phyloP scores from a whole-genome alignment of 768 basidiomycete genomes.

The Russula earlei region DNA sequence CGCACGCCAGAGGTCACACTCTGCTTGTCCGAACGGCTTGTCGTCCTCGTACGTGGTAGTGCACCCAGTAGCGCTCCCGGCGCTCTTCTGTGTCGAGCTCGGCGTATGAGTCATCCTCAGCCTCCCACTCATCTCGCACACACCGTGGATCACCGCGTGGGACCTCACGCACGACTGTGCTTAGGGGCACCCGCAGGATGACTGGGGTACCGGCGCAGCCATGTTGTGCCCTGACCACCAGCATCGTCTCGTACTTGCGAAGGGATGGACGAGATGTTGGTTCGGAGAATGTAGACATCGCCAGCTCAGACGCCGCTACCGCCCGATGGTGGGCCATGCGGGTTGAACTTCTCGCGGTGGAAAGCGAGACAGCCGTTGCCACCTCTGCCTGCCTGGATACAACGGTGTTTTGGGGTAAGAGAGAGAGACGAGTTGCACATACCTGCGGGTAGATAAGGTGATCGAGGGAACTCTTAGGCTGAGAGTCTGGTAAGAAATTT shows the following conservation, averaged over 20 bases:
- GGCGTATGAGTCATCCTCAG: slow-evolving; percentile 50
- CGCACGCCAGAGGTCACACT: slow-evolving; percentile 46
- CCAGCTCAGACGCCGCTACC: slow-evolving; percentile 89
- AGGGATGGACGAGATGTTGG: slow-evolving; percentile 52
- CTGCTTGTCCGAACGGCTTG: slow-evolving; percentile 70
- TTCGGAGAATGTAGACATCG: slow-evolving; percentile 74
- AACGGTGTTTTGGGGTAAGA: background rate
- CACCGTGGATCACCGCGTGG: slow-evolving; percentile 55
- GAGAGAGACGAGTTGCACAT: background rate
- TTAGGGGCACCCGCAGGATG: slow-evolving; percentile 76
- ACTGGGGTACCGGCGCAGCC: slow-evolving; percentile 66
- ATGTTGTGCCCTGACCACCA: slow-evolving; percentile 69
- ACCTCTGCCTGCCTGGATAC: slow-evolving; percentile 66
- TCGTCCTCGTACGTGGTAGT: slow-evolving; percentile 60
- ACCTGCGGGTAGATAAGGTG: slow-evolving; percentile 73
- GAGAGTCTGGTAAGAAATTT: background rate
- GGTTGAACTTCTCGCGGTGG: slow-evolving; percentile 79
- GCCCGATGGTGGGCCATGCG: slow-evolving; percentile 84
- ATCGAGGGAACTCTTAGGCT: slow-evolving; percentile 79
- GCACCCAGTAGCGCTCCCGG: slow-evolving; percentile 64
- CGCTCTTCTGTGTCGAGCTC: slow-evolving; percentile 40
- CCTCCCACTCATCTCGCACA: slow-evolving; percentile 61
- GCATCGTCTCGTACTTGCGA: slow-evolving; percentile 56
- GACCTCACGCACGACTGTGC: slow-evolving; percentile 81
- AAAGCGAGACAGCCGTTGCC: slow-evolving; percentile 92